Base-by-base conservation (phyloP, 2,329 filamentous ascomycete genomes). In the Curvularia hawaiiensis region DNA sequence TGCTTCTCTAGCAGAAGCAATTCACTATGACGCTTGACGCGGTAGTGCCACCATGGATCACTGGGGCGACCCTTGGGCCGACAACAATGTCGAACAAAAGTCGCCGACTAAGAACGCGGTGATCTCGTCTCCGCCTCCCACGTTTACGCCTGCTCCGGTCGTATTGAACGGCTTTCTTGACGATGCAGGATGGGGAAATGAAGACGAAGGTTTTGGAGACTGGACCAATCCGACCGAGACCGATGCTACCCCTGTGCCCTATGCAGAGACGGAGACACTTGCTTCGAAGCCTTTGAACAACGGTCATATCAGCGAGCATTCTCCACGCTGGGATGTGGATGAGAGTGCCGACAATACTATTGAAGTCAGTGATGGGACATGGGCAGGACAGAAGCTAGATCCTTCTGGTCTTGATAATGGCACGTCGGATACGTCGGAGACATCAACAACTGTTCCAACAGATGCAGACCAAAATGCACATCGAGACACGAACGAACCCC, bases 1-100 rank as follows among this genome's bases (percentile, higher is more conserved):
- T 75, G 72, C 69, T 69, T 66, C 60, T 60, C 51, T 70, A 65
- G 55, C 59, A 64, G 61, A 64, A 59, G 61, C 61, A 54, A 58
- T 68, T 68, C 73, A 75, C 61, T 72, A 76, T 76, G 74, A 74
- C 66, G 73, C 66, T 62, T 68, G 58, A 61, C 50, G 67, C 57
- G 54, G 51, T 58, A 55, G 59, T 60, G 52, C 65, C 64, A 76
- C 59, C 55, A 77, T 77, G 75, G 75, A 77, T 70, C 70, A 76
- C 63, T 77, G 75, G 75, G 72, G 73, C 62, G 75, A 77, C 73
- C 75, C 75, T 65, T 77, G 75, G 75, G 74, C 74, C 39, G 55
- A 58, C 60, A 73, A 76, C 63, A 68, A 75, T 68, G 60, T 63
- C 65, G 60, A 63, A 55, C 56, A 61, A 61, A 49, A 56, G 49